Percentiles rank a stretch among this genome's conserved stretches.
Conservation (phyloP, 23 red algal genomes). For the Porphyridium purpureum region DNA sequence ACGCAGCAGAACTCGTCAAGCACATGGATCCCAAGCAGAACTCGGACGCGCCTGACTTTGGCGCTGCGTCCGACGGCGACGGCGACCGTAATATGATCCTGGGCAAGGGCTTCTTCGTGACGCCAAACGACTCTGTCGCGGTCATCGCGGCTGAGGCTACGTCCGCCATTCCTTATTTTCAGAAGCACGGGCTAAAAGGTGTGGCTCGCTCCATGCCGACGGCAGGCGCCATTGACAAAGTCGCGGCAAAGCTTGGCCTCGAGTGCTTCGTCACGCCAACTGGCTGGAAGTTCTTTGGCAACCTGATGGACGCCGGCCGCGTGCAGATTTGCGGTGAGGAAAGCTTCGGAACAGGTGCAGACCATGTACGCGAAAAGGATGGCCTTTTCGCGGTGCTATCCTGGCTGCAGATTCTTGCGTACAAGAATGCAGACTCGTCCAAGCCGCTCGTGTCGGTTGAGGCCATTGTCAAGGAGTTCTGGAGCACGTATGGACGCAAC, state of each 20-base stretch:
- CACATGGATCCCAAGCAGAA: constrained; percentile 35
- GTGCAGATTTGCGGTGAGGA: constrained; percentile 93
- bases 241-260: constrained; percentile 43
- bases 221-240: constrained; percentile 64
- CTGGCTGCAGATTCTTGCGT: constrained; percentile 76
- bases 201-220: constrained; percentile 93
- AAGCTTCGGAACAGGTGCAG: constrained; percentile 67
- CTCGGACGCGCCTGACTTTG: constrained; percentile 42
- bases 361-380: constrained; percentile 98
- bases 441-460: constrained; percentile 51
- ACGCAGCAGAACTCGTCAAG: constrained; percentile 71
- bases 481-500: constrained; percentile 68
- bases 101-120: constrained; percentile 85
- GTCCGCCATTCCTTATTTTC: constrained; percentile 69
- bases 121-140: constrained; percentile 83
- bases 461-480: constrained; percentile 55
- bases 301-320: constrained; percentile 56
- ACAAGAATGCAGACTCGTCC: constrained; percentile 37
- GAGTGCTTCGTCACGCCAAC: constrained; percentile 77
- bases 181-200: constrained; percentile 28
- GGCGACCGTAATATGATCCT: constrained; percentile 99
- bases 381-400: constrained; percentile 78
- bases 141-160: constrained; percentile 63
- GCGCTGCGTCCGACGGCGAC: constrained; percentile 92
- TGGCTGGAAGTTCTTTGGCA: constrained; percentile 98